Conservation (phyloP, 139 green algal species). For the Micractinium conductrix region DNA sequence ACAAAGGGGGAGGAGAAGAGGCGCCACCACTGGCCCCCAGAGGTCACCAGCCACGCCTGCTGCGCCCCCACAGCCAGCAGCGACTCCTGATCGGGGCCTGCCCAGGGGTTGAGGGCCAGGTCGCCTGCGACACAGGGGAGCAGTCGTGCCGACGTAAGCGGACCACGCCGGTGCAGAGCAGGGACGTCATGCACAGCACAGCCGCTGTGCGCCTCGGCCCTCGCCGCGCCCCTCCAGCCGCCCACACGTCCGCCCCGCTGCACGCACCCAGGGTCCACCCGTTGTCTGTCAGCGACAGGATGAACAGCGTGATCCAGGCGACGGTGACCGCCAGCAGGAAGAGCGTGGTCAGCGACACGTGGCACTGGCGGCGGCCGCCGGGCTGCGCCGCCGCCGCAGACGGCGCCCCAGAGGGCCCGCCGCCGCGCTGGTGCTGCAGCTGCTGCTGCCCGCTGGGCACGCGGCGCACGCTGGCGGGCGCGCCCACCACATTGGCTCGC, state of each 20-base stretch:
- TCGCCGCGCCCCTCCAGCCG: too few species aligned
- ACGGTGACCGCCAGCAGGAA: conserved; percentile 42
- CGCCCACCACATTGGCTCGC: neutral
- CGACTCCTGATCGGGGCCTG: conserved; percentile 35
- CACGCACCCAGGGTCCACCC: conserved; percentile 51
- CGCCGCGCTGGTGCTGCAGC: neutral
- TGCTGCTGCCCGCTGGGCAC: conserved; percentile 1
- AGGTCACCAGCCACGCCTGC: conserved; percentile 30
- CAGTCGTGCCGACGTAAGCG: too few species aligned
- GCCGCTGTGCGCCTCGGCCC: too few species aligned
- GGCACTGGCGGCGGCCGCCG: neutral
- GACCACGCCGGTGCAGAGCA: too few species aligned
- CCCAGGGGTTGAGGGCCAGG: conserved; percentile 61
- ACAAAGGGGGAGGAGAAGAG: conserved; percentile 57
- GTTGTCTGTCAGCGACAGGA: conserved; percentile 40
- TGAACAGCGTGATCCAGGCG: conserved; percentile 48
- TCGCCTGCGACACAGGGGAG: neutral
- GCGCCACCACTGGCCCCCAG: conserved; percentile 56
- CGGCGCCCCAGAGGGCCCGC: neutral
- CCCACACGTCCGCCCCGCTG: too few species aligned
- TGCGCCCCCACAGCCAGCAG: conserved; percentile 49
- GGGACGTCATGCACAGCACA: too few species aligned
- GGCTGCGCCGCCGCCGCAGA: conserved; percentile 14
- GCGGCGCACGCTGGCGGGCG: neutral
- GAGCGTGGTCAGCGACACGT: conserved; percentile 8